These are phyloP conservation scores for Plectosphaerella sp. DNA, from an alignment of 2,329 filamentous ascomycete species.

Conservation along the genomic window DNA sequence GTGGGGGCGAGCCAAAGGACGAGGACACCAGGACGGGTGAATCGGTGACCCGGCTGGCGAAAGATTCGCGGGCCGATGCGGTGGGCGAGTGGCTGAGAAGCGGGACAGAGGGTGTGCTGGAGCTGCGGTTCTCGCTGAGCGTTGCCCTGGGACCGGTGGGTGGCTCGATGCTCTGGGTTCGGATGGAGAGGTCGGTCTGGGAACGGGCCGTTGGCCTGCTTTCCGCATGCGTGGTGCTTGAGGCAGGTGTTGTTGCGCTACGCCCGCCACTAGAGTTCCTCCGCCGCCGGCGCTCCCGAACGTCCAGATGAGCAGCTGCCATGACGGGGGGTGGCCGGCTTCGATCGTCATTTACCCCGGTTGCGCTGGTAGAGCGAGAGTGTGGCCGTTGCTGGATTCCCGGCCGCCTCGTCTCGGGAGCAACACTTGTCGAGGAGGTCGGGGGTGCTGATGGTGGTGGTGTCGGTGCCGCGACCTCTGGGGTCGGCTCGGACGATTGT, in stretches of 20 bases:
- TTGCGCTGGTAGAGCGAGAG: constrained; percentile 41
- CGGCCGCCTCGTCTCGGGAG: constrained; percentile 20
- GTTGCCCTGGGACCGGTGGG: constrained; percentile 28
- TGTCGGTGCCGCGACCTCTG: neutral
- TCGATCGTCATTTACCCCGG: constrained; percentile 38
- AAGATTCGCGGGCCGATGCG: constrained; percentile 20
- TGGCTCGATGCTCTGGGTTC: constrained; percentile 33
- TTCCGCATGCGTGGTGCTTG: constrained; percentile 33
- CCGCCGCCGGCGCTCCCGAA: constrained; percentile 42
- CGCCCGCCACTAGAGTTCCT: constrained; percentile 52
- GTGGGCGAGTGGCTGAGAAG: constrained; percentile 14
- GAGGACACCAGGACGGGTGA: constrained; percentile 7
- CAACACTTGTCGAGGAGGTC: constrained; percentile 17
- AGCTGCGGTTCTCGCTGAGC: constrained; percentile 37
- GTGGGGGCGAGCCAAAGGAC: constrained; percentile 12
- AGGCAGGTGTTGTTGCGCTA: constrained; percentile 46
- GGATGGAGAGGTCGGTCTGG: constrained; percentile 56
- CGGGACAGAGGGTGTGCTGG: constrained; percentile 28
- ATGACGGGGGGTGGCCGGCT: constrained; percentile 46
- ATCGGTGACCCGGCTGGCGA: constrained; percentile 27
- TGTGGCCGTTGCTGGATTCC: constrained; percentile 27
- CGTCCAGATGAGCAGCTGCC: constrained; percentile 43
- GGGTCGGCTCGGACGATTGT: constrained; percentile 16
- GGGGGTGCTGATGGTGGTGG: neutral
- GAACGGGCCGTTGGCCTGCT: constrained; percentile 53